Evolutionary conservation across 805 yeast genomes (phyloP), one percentile per base, ranked within the genome.

Genomic region (Metschnikowia dekortorum): DNA sequence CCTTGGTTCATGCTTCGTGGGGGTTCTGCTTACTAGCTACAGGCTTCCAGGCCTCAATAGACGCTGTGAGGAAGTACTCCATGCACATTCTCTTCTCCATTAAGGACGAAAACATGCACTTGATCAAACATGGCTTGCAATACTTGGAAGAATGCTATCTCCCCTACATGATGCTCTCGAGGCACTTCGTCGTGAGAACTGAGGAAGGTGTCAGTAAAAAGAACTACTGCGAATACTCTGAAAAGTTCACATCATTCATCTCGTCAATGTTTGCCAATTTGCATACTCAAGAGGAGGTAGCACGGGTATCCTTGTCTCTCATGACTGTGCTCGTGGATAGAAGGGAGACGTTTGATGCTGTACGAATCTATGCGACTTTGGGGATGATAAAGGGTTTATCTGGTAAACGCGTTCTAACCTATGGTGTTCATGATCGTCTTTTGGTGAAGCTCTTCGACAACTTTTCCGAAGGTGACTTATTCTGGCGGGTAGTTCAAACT

Each of bases 11-110:
- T 34, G 74, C 84, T 0, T 74, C 84, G 0, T 89, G 96, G 91
- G 85, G 87, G 0, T 70, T 87, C 51, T 74, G 85, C 4, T 67
- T 90, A n/a, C 69, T 89, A 8, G 78, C 89, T 4, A 85, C 89
- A 13, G 96, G 95, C 0, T 76, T 88, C 56, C 79, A 74, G 44
- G 89, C 91, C 0, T 76, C 88, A 1, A 82, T 85, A 82, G 96
- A 88, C 51, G 78, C 89, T 6, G 89, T 90, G 1, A 72, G 91
- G 51, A 82, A 80, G 56, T 82, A 81, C 57, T 70, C 87, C 0
- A 64, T 85, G 55, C 72, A 75, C 1, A 60, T 87, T 41, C 69
- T 88, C 40, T 74, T 85, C 37, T 68, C 78, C 8, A 70, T 88
- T 31, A 78, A 81, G 6, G 53, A 59, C 1, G 63, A 73, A 32